Evolutionary conservation across 768 basidiomycete species (phyloP).

Genomic region (Gymnopilus dilepis): DNA sequence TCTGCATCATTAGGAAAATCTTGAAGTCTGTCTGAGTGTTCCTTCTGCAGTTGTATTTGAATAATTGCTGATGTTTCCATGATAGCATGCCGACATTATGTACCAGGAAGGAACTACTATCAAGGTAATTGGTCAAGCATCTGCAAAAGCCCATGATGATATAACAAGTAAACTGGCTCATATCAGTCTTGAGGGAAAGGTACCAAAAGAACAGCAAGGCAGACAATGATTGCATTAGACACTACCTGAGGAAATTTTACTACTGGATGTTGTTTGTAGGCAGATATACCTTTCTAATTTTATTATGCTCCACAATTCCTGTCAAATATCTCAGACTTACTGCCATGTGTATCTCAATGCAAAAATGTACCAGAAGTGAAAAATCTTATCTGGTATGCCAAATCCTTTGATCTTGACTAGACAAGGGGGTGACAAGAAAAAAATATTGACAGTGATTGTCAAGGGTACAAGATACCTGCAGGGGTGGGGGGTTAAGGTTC

Average conservation of each 20-base stretch:
- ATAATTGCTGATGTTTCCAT: slow-evolving; percentile 30
- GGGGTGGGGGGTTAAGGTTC: no score
- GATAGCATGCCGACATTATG: slow-evolving; percentile 44
- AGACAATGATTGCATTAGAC: background rate
- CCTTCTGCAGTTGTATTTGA: background rate
- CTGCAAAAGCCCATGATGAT: slow-evolving; percentile 29
- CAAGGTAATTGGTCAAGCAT: slow-evolving; percentile 31
- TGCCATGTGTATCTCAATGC: no score
- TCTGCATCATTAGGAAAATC: slow-evolving; percentile 23
- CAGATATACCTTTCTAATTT: slow-evolving; percentile 1
- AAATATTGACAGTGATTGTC: no score
- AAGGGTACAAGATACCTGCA: no score
- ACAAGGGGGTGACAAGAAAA: no score
- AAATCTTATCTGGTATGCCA: no score
- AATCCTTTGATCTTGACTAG: no score
- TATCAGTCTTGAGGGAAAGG: slow-evolving; percentile 27
- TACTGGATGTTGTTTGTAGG: background rate
- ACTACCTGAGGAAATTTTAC: background rate
- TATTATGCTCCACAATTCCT: background rate
- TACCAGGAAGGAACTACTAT: slow-evolving; percentile 46
- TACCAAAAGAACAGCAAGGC: background rate
- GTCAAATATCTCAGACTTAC: no score
- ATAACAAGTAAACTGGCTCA: slow-evolving; percentile 36
- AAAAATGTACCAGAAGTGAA: no score
- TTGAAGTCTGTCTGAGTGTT: slow-evolving; percentile 22